A percentile compares a stretch with the other conserved stretches of the same genome.
phyloP scores from a whole-genome alignment of 2,329 filamentous ascomycete genomes.

The Talaromyces sp. region DNA sequence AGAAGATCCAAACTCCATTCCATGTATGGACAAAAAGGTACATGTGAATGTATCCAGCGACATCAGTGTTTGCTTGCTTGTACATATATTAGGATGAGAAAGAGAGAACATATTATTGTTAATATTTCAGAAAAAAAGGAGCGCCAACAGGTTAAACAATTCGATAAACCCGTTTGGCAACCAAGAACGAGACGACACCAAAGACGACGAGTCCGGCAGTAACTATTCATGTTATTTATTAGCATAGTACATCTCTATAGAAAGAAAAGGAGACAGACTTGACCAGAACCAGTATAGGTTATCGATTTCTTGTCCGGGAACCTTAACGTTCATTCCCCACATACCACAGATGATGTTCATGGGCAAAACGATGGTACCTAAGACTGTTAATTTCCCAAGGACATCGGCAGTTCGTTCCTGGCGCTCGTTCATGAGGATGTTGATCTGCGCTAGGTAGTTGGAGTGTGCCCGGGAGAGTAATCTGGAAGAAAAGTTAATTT shows the following conservation, averaged over 20 bases:
- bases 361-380: slow-evolving; percentile 93
- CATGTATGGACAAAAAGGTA: not conserved
- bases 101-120: too few species aligned
- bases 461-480: slow-evolving; percentile 86
- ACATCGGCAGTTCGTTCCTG: slow-evolving; percentile 95
- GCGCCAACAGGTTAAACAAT: slow-evolving; percentile 51
- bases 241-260: not conserved
- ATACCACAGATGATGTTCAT: slow-evolving; percentile 99
- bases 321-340: slow-evolving; percentile 98
- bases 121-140: not conserved
- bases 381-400: slow-evolving; percentile 85
- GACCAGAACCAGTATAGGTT: slow-evolving; percentile 71
- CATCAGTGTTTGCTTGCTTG: not conserved
- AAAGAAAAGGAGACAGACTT: slow-evolving; percentile 28
- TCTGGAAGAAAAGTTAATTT: slow-evolving; percentile 39
- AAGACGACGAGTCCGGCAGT: slow-evolving; percentile 69
- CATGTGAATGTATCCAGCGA: not conserved
- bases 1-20: not conserved
- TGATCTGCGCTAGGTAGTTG: slow-evolving; percentile 99
- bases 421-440: slow-evolving; percentile 97
- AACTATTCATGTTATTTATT: slow-evolving; percentile 28
- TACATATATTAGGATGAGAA: not conserved
- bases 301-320: slow-evolving; percentile 83
- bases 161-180: slow-evolving; percentile 71
- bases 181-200: slow-evolving; percentile 66